A percentile compares a stretch with the other conserved stretches of the same genome.
phyloP scores from a whole-genome alignment of 2,329 filamentous ascomycete species.

The Penicillium sp. region DNA sequence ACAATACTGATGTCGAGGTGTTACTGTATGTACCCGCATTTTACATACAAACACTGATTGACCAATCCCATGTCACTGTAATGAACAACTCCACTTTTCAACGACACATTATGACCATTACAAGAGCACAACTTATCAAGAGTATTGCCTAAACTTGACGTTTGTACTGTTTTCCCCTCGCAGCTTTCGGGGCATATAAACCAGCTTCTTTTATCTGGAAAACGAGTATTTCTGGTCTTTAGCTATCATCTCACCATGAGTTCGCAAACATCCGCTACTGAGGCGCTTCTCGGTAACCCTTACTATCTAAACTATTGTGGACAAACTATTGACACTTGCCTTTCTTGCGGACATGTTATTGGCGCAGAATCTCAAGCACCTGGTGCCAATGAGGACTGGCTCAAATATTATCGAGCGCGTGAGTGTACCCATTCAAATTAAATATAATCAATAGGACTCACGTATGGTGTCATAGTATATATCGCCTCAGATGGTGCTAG shows the following conservation, averaged over 20 bases:
- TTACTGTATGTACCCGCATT: background rate
- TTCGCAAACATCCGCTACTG: background rate
- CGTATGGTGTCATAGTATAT: slow-evolving; percentile 10
- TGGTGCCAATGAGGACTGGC: slow-evolving; percentile 1
- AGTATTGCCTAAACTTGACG: background rate
- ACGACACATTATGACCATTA: slow-evolving; percentile 1
- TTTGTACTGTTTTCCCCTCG: background rate
- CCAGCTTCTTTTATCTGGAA: background rate
- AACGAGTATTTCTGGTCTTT: background rate
- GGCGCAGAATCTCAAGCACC: slow-evolving; percentile 3
- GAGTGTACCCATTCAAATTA: background rate
- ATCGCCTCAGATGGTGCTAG: background rate
- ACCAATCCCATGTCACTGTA: background rate
- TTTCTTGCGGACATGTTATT: slow-evolving; percentile 9
- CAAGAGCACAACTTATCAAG: background rate
- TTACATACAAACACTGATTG: background rate
- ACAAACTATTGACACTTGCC: background rate
- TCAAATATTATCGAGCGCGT: slow-evolving; percentile 16
- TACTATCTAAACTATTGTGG: background rate
- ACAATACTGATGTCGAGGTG: background rate
- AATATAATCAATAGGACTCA: slow-evolving; percentile 5
- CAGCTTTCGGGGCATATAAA: background rate
- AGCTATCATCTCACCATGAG: background rate
- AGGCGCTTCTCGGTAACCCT: background rate
- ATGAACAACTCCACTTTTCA: background rate